Percentiles rank a stretch among this genome's conserved stretches.
Conservation (phyloP, 176 grass and related monocot species). For the Avena eriantha region DNA sequence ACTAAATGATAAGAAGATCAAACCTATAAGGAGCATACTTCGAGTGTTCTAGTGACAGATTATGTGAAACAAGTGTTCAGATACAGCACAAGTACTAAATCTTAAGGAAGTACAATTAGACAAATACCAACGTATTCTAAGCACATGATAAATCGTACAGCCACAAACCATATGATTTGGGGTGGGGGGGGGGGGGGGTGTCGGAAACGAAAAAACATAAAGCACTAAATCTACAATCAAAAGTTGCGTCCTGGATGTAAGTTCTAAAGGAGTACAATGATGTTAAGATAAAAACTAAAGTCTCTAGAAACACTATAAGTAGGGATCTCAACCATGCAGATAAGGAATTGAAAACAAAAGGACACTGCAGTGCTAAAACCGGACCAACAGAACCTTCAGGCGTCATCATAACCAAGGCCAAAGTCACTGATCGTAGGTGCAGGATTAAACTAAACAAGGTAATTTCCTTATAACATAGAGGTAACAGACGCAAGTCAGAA, state of each 20-base stretch:
- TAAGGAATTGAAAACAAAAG: neutral
- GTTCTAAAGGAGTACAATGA: slow-evolving; percentile 25
- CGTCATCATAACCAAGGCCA: neutral
- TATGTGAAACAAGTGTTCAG: slow-evolving; percentile 25
- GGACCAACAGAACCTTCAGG: neutral
- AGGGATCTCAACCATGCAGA: neutral
- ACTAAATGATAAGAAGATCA: slow-evolving; percentile 40
- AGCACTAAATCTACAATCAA: neutral
- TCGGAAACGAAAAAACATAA: neutral
- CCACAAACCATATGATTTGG: neutral
- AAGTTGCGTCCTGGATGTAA: slow-evolving; percentile 6
- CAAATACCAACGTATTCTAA: slow-evolving; percentile 12
- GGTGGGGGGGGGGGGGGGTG: too few relatives aligned
- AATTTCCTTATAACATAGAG: neutral
- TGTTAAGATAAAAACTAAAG: slow-evolving; percentile 8
- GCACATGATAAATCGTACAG: neutral
- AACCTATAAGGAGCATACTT: slow-evolving; percentile 40
- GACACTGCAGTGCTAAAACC: slow-evolving; percentile 24
- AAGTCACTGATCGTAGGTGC: slow-evolving; percentile 10
- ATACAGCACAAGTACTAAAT: slow-evolving; percentile 24
- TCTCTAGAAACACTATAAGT: neutral
- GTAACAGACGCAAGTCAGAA: slow-evolving; percentile 15
- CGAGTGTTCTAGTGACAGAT: slow-evolving; percentile 14
- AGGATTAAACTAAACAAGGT: slow-evolving; percentile 23
- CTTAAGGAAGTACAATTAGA: neutral